These are phyloP conservation scores for Metarhizium album DNA, from an alignment of 2,329 filamentous ascomycete species.

Conservation along the genomic window DNA sequence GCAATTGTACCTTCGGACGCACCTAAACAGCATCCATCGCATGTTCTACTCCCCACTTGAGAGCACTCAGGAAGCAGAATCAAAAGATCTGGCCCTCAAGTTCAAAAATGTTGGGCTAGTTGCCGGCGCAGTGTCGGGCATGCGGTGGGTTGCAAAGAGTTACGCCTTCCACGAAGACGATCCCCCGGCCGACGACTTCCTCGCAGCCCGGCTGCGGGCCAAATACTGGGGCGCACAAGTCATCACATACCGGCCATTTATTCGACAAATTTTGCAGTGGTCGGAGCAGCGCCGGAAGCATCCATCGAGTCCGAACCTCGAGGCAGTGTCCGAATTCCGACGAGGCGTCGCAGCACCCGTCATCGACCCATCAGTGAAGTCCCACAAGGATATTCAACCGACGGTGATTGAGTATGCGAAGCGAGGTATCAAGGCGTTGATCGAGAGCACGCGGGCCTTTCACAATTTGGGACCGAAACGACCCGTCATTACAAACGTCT, in stretches of 20 bases:
- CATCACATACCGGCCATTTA: conserved; percentile 76
- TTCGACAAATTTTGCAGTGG: conserved; percentile 45
- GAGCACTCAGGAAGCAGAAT: conserved; percentile 16
- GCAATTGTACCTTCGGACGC: conserved; percentile 53
- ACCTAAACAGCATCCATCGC: conserved; percentile 52
- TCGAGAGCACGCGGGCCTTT: conserved; percentile 80
- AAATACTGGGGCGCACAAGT: conserved; percentile 93
- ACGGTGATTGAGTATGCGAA: conserved; percentile 44
- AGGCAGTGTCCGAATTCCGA: conserved; percentile 23
- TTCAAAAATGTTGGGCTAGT: conserved; percentile 37
- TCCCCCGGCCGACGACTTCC: conserved; percentile 61
- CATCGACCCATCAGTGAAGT: conserved; percentile 26
- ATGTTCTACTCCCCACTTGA: conserved; percentile 40
- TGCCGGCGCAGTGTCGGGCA: conserved; percentile 30
- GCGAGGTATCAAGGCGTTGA: conserved; percentile 60
- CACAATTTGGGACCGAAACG: conserved; percentile 51
- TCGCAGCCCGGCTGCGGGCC: conserved; percentile 72
- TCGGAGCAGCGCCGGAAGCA: conserved; percentile 26
- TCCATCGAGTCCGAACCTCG: conserved; percentile 22
- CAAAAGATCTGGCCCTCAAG: conserved; percentile 20
- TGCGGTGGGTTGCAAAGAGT: conserved; percentile 35
- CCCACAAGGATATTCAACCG: conserved; percentile 28
- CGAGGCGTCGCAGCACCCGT: conserved; percentile 25
- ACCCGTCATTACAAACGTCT: conserved; percentile 87
- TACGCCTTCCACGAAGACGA: conserved; percentile 56